Evolutionary conservation across 2,329 filamentous ascomycete genomes (phyloP), one percentile per base, ranked within the genome.

Genomic region (Beauveria asiatica): DNA sequence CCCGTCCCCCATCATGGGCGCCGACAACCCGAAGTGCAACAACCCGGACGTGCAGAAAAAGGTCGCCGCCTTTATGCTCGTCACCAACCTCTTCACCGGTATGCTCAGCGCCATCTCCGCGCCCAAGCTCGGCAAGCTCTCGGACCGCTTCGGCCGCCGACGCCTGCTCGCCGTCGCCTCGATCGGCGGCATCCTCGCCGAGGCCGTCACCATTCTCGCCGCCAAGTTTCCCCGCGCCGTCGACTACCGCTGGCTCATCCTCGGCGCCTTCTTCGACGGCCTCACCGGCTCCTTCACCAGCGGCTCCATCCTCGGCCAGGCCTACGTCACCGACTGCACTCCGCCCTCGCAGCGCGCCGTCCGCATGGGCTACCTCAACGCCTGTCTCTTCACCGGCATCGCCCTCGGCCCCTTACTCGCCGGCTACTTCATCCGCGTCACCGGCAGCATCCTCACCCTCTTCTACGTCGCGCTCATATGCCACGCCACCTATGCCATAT

Each of bases 281-380:
- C 69, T 96, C 5, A 86, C 86, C 10, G 94, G 94, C 8, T 96
- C 92, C 0, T 96, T 97, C 70, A 96, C 92, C 1, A 84, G 90
- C 0, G 88, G 87, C 30, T 88, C 88, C 50, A 77, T 87, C 21
- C 76, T 96, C 61, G 86, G 85, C 23, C 87, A 95, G 71, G 91
- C 93, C 0, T 99, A 97, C 72, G 87, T 89, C 13, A 87, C 90
- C 45, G 94, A 99, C 72, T 96, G 91, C 73, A 93, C 92, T 0
- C 79, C 88, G 4, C 89, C 92, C 0, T 87, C 89, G 33, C 84
- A 84, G 68, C 85, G 94, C 21, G 89, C 88, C 62, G 88, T 96
- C 8, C 84, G 86, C 5, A 94, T 97, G 71, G 92, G 91, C 7
- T 93, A 92, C 70, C 87, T 97, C 67, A 90, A 97, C 67, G 92